Conservation (phyloP, 1,284 basidiomycete species). For the Wolfiporia cocos region DNA sequence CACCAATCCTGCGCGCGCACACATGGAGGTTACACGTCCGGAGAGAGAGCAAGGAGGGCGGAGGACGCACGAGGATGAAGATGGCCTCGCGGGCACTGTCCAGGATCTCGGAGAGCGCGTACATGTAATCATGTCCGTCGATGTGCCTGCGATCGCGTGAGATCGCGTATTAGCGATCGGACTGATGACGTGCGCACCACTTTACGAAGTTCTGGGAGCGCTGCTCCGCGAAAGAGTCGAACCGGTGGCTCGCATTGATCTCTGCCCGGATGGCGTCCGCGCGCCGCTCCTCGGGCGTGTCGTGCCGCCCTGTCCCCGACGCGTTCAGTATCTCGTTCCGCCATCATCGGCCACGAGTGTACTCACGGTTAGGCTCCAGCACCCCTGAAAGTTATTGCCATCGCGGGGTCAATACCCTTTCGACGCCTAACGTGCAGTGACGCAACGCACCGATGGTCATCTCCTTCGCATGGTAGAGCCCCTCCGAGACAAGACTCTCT, state of each 20-base stretch:
- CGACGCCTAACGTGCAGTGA: neutral
- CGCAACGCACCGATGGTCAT: slow-evolving; percentile 24
- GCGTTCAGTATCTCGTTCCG: too few species aligned
- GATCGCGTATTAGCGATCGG: neutral
- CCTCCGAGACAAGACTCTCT: slow-evolving; percentile 23
- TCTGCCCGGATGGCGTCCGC: slow-evolving; percentile 60
- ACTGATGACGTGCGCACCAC: slow-evolving; percentile 46
- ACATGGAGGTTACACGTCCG: neutral
- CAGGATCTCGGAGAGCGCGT: slow-evolving; percentile 84
- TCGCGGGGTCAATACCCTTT: too few species aligned
- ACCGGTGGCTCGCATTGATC: slow-evolving; percentile 79
- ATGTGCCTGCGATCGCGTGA: slow-evolving; percentile 55
- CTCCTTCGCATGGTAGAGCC: slow-evolving; percentile 23
- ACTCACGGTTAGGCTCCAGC: slow-evolving; percentile 54
- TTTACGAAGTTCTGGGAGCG: slow-evolving; percentile 73
- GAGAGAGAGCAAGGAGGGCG: neutral
- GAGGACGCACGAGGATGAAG: slow-evolving; percentile 57
- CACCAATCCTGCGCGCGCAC: slow-evolving; percentile 66
- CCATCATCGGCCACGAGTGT: slow-evolving; percentile 2
- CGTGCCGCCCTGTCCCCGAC: slow-evolving; percentile 57
- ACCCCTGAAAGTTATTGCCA: too few species aligned
- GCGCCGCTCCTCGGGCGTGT: slow-evolving; percentile 63
- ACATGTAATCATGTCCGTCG: slow-evolving; percentile 93
- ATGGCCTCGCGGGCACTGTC: slow-evolving; percentile 73
- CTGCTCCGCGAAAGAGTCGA: slow-evolving; percentile 76